phyloP scores from a whole-genome alignment of 2,329 filamentous ascomycete species.

The Xylariaceae sp. region DNA sequence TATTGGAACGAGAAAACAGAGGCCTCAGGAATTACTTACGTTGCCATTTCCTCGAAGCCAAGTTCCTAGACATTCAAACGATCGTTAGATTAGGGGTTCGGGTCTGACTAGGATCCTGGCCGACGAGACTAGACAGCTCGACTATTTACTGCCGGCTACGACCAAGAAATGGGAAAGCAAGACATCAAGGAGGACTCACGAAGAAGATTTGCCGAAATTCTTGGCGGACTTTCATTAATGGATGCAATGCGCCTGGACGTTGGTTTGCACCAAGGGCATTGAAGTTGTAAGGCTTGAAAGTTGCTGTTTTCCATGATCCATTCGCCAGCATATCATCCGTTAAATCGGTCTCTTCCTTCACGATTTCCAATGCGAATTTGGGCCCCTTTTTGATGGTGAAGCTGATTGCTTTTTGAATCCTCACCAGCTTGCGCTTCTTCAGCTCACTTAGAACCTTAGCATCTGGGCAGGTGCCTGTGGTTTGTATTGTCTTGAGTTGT shows the following conservation, averaged over 20 bases:
- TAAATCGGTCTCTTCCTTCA: constrained; percentile 90
- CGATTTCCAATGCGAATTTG: constrained; percentile 83
- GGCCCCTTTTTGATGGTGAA: constrained; percentile 80
- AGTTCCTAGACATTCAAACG: constrained; percentile 1
- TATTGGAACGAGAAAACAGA: neutral
- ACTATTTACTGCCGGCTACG: neutral
- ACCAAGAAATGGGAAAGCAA: neutral
- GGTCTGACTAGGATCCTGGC: neutral
- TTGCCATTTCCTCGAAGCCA: constrained; percentile 13
- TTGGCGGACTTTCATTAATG: constrained; percentile 87
- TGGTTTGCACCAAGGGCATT: constrained; percentile 55
- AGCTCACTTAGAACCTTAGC: constrained; percentile 72
- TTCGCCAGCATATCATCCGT: constrained; percentile 86
- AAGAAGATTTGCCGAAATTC: constrained; percentile 98
- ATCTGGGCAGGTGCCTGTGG: constrained; percentile 64
- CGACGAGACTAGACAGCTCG: neutral
- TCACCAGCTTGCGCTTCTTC: constrained; percentile 87
- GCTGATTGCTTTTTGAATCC: constrained; percentile 73
- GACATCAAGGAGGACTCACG: constrained; percentile 33
- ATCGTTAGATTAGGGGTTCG: neutral
- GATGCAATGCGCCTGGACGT: constrained; percentile 56
- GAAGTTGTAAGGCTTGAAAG: constrained; percentile 69
- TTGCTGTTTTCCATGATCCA: constrained; percentile 86
- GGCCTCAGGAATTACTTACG: neutral
- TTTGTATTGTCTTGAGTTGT: constrained; percentile 66